These are phyloP conservation scores for Hirsutella thompsonii DNA, from an alignment of 2,329 filamentous ascomycete genomes.

Conservation along the genomic window DNA sequence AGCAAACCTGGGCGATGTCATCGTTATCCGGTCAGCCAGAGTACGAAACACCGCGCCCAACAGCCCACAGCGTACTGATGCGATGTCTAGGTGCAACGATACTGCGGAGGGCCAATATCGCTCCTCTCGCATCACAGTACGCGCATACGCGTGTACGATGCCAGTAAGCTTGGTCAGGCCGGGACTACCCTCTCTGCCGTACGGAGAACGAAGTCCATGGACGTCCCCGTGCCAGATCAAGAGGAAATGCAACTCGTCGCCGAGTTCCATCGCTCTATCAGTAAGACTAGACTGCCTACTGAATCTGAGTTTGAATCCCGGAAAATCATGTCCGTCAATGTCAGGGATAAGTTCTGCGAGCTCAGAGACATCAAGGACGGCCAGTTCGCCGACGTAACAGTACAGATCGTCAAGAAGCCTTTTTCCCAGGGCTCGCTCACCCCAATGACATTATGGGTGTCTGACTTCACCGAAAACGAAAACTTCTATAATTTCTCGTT, in stretches of 20 bases:
- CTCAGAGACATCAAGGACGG: conserved; percentile 47
- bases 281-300: conserved; percentile 30
- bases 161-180: conserved; percentile 16
- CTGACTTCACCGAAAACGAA: conserved; percentile 69
- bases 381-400: conserved; percentile 57
- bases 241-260: conserved; percentile 32
- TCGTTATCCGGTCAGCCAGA: conserved; percentile 38
- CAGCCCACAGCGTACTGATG: background rate
- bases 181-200: conserved; percentile 20
- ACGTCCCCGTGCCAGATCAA: conserved; percentile 7
- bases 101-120: conserved; percentile 17
- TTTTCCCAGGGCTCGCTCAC: conserved; percentile 27
- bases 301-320: conserved; percentile 27
- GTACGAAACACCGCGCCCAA: conserved; percentile 20
- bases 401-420: conserved; percentile 49
- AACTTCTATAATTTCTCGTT: conserved; percentile 40
- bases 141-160: conserved; percentile 29
- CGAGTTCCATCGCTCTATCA: conserved; percentile 29
- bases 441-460: conserved; percentile 55
- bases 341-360: conserved; percentile 45
- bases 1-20: conserved; percentile 25
- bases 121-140: conserved; percentile 30
- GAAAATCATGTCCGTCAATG: conserved; percentile 24
- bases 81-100: conserved; percentile 22
- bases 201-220: conserved; percentile 7